phyloP scores from a whole-genome alignment of 2,329 filamentous ascomycete species.

The Penicillium sclerotiorum region DNA sequence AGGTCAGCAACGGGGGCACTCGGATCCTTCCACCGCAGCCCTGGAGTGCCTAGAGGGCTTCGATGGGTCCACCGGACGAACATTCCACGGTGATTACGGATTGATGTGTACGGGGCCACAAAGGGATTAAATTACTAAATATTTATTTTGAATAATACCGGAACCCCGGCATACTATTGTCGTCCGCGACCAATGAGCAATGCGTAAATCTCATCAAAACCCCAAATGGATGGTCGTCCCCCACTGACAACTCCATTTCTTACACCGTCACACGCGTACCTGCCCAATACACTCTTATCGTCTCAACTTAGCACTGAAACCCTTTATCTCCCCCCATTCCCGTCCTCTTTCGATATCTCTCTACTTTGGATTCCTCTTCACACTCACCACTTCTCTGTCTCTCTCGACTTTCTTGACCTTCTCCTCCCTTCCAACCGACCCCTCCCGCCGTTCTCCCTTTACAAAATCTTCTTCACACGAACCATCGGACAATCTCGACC shows the following conservation, averaged over 20 bases:
- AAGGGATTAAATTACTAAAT: neutral
- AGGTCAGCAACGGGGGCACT: slow-evolving; percentile 2
- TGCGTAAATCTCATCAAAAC: neutral
- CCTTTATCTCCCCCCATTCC: slow-evolving; percentile 9
- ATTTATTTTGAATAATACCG: slow-evolving; percentile 10
- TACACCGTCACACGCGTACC: slow-evolving; percentile 25
- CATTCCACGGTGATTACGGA: slow-evolving; percentile 18
- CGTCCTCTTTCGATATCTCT: slow-evolving; percentile 8
- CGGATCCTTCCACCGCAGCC: slow-evolving; percentile 3
- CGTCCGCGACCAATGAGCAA: slow-evolving; percentile 14
- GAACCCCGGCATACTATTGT: slow-evolving; percentile 14
- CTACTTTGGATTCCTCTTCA: slow-evolving; percentile 2
- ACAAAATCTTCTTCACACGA: too few relatives aligned
- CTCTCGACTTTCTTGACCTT: neutral
- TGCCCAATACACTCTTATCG: slow-evolving; percentile 29
- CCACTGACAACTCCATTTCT: slow-evolving; percentile 5
- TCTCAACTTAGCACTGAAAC: slow-evolving; percentile 22
- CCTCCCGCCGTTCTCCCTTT: too few relatives aligned
- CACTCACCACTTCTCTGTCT: neutral
- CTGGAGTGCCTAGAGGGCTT: too few relatives aligned
- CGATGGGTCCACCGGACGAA: slow-evolving; percentile 27
- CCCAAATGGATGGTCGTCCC: neutral
- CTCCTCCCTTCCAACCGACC: neutral
- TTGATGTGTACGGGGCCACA: neutral
- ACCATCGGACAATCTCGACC: too few relatives aligned